Percentiles rank a stretch among this genome's conserved stretches.
phyloP scores from a whole-genome alignment of 441 rosid genomes.

The Adansonia rubrostipa region DNA sequence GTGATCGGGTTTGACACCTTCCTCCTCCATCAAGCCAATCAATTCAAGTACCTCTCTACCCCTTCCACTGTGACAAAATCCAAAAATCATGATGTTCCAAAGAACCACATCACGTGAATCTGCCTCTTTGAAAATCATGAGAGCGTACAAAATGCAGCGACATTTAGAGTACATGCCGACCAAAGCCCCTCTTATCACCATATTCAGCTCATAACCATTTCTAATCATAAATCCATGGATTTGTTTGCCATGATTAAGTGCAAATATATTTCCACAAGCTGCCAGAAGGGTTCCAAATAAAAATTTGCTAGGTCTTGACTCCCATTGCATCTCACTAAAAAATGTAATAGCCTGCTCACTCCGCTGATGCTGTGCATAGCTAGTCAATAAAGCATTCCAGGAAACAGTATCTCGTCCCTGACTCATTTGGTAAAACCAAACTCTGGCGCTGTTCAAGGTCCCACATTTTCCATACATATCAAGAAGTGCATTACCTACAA shows the following conservation, averaged over 20 bases:
- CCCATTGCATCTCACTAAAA: slow-evolving; percentile 70
- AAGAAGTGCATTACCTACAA: slow-evolving; percentile 68
- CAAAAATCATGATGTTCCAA: slow-evolving; percentile 77
- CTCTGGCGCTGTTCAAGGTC: slow-evolving; percentile 52
- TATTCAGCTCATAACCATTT: slow-evolving; percentile 58
- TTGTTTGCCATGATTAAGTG: slow-evolving; percentile 64
- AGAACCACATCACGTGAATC: slow-evolving; percentile 57
- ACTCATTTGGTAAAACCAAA: slow-evolving; percentile 71
- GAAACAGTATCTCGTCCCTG: slow-evolving; percentile 60
- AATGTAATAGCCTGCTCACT: slow-evolving; percentile 63
- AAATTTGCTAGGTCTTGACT: slow-evolving; percentile 61
- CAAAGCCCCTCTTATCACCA: slow-evolving; percentile 63
- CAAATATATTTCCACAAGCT: slow-evolving; percentile 69
- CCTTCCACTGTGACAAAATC: slow-evolving; percentile 65
- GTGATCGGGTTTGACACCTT: slow-evolving; percentile 69
- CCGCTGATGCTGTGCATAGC: slow-evolving; percentile 59
- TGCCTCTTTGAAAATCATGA: slow-evolving; percentile 54
- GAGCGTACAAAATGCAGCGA: slow-evolving; percentile 53
- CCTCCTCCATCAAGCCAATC: slow-evolving; percentile 58
- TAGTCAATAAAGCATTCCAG: slow-evolving; percentile 76
- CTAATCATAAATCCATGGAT: slow-evolving; percentile 76
- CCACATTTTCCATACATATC: slow-evolving; percentile 88
- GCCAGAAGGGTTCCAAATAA: slow-evolving; percentile 72
- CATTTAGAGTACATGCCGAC: slow-evolving; percentile 83
- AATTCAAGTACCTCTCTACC: slow-evolving; percentile 58